Conservation (phyloP, 306 rosid genomes). For the Parietaria judaica region DNA sequence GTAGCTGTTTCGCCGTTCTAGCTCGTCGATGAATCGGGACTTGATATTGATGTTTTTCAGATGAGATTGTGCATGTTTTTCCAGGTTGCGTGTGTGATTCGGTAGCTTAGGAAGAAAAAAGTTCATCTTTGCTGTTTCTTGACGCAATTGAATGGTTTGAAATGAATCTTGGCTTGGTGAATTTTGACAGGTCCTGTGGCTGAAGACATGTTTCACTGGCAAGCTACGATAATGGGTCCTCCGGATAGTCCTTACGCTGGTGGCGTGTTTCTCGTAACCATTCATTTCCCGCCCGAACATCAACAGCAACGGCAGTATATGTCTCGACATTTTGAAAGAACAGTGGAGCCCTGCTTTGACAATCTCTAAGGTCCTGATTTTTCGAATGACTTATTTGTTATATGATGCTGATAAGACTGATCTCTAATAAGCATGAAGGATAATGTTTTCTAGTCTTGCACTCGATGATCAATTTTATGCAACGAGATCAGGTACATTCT, state of each 20-base stretch:
- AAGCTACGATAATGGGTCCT: conserved; percentile 87
- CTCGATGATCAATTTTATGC: background rate
- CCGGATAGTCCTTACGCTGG: conserved; percentile 84
- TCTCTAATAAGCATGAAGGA: background rate
- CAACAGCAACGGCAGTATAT: conserved; percentile 87
- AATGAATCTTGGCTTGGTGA: conserved; percentile 11
- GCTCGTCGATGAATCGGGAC: no score
- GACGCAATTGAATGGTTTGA: conserved; percentile 7
- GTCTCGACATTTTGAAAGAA: conserved; percentile 82
- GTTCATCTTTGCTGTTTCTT: background rate
- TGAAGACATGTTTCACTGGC: conserved; percentile 91
- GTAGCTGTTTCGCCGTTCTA: no score
- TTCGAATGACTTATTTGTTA: conserved; percentile 2
- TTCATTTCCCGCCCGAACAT: conserved; percentile 91
- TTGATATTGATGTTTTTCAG: no score
- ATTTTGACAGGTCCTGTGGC: conserved; percentile 59
- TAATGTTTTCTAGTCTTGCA: background rate
- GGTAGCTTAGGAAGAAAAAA: no score
- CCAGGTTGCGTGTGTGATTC: no score
- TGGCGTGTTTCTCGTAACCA: conserved; percentile 67
- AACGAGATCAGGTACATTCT: no score
- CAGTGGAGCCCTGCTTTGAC: conserved; percentile 87
- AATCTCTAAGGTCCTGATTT: conserved; percentile 58
- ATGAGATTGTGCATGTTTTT: no score
- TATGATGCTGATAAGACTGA: background rate